phyloP scores from a whole-genome alignment of 2,329 filamentous ascomycete genomes.

The Pyricularia pennisetigena region DNA sequence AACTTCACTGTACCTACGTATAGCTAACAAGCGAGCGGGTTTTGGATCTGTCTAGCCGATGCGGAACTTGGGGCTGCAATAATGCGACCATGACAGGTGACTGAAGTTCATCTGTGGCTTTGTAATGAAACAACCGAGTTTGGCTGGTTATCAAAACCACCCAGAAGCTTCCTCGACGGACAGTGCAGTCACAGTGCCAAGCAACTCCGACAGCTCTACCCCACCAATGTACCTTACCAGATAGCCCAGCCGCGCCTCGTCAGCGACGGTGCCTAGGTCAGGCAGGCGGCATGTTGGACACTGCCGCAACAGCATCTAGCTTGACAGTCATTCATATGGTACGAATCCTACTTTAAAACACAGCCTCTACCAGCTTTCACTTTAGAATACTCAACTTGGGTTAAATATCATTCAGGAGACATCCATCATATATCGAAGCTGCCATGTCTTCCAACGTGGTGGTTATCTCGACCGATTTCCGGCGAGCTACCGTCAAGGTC shows the following conservation, averaged over 20 bases:
- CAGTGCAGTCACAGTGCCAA: neutral
- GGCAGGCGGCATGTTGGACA: neutral
- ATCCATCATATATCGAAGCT: neutral
- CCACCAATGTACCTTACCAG: neutral
- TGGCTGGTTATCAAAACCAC: neutral
- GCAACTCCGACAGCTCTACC: neutral
- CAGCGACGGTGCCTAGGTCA: neutral
- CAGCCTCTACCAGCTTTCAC: neutral
- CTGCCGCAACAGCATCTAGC: neutral
- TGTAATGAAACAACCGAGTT: neutral
- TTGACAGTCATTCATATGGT: neutral
- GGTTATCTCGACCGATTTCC: conserved; percentile 72
- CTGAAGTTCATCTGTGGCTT: neutral
- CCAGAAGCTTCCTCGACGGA: neutral
- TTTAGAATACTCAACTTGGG: neutral
- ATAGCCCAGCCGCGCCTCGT: neutral
- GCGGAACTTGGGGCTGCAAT: neutral
- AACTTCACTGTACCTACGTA: neutral
- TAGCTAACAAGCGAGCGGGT: neutral
- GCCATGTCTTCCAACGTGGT: conserved; percentile 56
- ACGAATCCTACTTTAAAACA: neutral
- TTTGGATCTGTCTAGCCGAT: neutral
- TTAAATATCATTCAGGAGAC: neutral
- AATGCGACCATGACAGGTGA: neutral
- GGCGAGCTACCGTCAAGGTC: conserved; percentile 73